A percentile compares a stretch with the other conserved stretches of the same genome.
Conservation (phyloP, 2,329 filamentous ascomycete genomes). For the Basipetospora chlamydospora region DNA sequence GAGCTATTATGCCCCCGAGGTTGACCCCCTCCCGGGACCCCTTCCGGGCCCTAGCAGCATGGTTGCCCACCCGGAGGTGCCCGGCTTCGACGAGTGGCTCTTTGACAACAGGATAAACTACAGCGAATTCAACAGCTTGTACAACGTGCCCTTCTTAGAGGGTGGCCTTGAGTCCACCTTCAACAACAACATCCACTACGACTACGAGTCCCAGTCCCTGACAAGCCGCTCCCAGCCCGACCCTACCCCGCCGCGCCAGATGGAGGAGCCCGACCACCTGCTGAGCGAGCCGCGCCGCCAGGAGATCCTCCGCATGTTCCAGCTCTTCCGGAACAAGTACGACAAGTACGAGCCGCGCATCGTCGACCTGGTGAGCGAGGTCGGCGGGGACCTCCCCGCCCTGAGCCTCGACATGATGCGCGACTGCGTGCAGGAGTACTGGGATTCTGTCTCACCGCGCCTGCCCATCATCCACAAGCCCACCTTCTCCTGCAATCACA, state of each 20-base stretch:
- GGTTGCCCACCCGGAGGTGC: slow-evolving; percentile 17
- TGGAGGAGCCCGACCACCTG: slow-evolving; percentile 26
- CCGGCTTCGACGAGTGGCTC: slow-evolving; percentile 36
- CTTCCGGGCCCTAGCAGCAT: too few relatives aligned
- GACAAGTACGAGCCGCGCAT: slow-evolving; percentile 17
- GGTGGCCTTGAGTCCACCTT: slow-evolving; percentile 35
- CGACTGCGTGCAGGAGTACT: slow-evolving; percentile 74
- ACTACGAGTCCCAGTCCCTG: slow-evolving; percentile 35
- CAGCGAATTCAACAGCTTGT: slow-evolving; percentile 25
- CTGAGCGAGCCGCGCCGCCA: slow-evolving; percentile 28
- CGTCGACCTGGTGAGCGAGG: slow-evolving; percentile 21
- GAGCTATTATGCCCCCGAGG: slow-evolving; percentile 17
- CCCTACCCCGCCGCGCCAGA: slow-evolving; percentile 23
- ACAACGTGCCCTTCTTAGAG: slow-evolving; percentile 31
- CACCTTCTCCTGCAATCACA: slow-evolving; percentile 70
- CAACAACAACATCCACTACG: slow-evolving; percentile 35
- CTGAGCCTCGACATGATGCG: slow-evolving; percentile 71
- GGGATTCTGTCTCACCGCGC: slow-evolving; percentile 73
- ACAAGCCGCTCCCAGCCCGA: slow-evolving; percentile 31
- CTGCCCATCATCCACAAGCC: slow-evolving; percentile 79
- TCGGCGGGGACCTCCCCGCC: slow-evolving; percentile 26
- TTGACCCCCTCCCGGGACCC: slow-evolving; percentile 9
- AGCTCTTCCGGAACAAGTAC: slow-evolving; percentile 27
- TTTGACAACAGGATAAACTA: slow-evolving; percentile 30
- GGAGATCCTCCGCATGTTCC: slow-evolving; percentile 29